Percentiles rank a stretch among this genome's conserved stretches.
phyloP scores from a whole-genome alignment of 192 early-diverging fungal genomes.

The Backusella tarrabulga region DNA sequence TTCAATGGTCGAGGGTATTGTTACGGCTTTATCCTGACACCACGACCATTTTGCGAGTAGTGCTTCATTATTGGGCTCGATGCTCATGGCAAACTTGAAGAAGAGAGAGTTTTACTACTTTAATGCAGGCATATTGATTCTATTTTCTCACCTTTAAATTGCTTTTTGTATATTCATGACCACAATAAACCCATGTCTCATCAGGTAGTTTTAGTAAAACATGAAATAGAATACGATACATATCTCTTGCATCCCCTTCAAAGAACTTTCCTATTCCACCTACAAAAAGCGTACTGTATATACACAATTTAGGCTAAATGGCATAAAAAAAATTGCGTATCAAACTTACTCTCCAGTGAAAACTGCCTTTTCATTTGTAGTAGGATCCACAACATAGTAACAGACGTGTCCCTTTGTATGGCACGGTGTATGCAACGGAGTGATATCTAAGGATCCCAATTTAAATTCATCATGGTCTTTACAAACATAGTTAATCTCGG shows the following conservation, averaged over 20 bases:
- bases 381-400: conserved; percentile 73
- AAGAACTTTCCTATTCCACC: conserved; percentile 58
- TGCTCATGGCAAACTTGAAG: conserved; percentile 64
- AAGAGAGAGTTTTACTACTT: not conserved
- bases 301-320: not conserved
- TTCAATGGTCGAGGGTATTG: conserved; percentile 87
- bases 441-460: conserved; percentile 71
- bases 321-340: too few relatives aligned
- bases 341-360: conserved; percentile 72
- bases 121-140: not conserved
- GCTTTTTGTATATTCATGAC: conserved; percentile 54
- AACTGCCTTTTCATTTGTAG: conserved; percentile 61
- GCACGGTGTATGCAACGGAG: conserved; percentile 75
- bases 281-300: conserved; percentile 46
- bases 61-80: conserved; percentile 78
- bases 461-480: conserved; percentile 71
- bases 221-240: conserved; percentile 57
- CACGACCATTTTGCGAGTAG: conserved; percentile 67
- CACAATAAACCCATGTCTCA: conserved; percentile 62
- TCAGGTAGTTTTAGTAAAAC: conserved; percentile 53
- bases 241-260: conserved; percentile 58
- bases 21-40: conserved; percentile 45
- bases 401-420: conserved; percentile 89
- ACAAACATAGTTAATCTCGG: conserved; percentile 71
- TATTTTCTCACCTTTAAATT: conserved; percentile 44